Conservation (phyloP, 805 yeast genomes). For the Cyberlindnera americana region DNA sequence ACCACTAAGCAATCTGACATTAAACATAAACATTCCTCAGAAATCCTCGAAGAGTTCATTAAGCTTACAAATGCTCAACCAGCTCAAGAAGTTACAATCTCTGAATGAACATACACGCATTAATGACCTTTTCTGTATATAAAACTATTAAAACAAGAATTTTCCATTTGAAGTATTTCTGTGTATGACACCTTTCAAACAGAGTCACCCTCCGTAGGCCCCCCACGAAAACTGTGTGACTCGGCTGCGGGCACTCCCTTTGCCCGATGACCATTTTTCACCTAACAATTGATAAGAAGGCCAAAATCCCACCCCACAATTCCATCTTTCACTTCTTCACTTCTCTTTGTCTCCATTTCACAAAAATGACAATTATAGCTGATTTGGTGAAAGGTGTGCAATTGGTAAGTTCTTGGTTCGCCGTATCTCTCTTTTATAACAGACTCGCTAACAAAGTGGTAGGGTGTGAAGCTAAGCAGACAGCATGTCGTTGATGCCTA, state of each 20-base stretch:
- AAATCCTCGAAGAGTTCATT: conserved; percentile 56
- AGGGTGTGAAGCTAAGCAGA: conserved; percentile 21
- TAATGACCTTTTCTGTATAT: conserved; percentile 8
- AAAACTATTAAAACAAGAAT: not conserved
- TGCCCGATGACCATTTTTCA: too few species aligned
- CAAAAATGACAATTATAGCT: not conserved
- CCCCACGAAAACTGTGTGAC: too few species aligned
- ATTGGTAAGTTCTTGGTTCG: not conserved
- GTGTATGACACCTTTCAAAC: too few species aligned
- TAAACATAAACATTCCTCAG: conserved; percentile 43
- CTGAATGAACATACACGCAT: conserved; percentile 1
- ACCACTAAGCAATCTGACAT: conserved; percentile 47
- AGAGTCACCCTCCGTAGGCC: not conserved
- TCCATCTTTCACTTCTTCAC: too few species aligned
- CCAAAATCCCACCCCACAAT: too few species aligned
- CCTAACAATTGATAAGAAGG: not conserved
- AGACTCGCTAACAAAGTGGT: too few species aligned
- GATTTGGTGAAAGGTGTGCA: conserved; percentile 1
- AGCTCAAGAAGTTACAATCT: conserved; percentile 35
- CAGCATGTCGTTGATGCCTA: conserved; percentile 22
- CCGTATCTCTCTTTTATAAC: too few species aligned
- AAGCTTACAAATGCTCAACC: conserved; percentile 46
- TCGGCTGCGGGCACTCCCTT: too few species aligned
- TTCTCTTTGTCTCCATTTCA: too few species aligned
- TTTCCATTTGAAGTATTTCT: too few species aligned